Evolutionary conservation across 805 yeast species (phyloP).

Genomic region (Diddensiella transvaalensis): DNA sequence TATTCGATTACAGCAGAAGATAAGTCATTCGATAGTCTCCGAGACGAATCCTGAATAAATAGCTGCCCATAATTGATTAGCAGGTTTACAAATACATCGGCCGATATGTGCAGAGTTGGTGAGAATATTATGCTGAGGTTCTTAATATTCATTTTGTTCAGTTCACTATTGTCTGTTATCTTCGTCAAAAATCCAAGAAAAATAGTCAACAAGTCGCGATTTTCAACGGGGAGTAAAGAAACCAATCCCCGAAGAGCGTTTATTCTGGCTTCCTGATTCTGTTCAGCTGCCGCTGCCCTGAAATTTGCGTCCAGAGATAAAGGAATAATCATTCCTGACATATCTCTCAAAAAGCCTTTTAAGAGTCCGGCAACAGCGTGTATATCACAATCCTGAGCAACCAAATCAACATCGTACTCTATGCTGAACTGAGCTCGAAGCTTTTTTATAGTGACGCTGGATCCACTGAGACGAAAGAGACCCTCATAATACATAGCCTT

Average conservation of each 20-base stretch:
- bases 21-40: too few relatives aligned
- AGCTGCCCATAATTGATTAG: conserved; percentile 60
- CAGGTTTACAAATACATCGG: conserved; percentile 55
- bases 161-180: conserved; percentile 55
- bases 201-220: conserved; percentile 57
- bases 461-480: conserved; percentile 84
- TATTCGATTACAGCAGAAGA: not conserved
- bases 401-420: conserved; percentile 65
- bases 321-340: conserved; percentile 69
- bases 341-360: conserved; percentile 74
- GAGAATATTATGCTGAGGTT: conserved; percentile 79
- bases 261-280: conserved; percentile 26
- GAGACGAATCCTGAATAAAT: too few relatives aligned
- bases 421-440: conserved; percentile 67
- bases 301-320: conserved; percentile 43
- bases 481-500: conserved; percentile 87
- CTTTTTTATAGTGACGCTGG: conserved; percentile 67
- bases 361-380: conserved; percentile 85
- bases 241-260: conserved; percentile 34
- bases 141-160: conserved; percentile 79
- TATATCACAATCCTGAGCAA: conserved; percentile 48
- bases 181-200: conserved; percentile 65
- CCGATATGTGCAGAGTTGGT: conserved; percentile 70
- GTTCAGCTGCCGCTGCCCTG: conserved; percentile 34
- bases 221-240: conserved; percentile 46